phyloP scores from a whole-genome alignment of 805 yeast genomes.

The Candida tammaniensis region DNA sequence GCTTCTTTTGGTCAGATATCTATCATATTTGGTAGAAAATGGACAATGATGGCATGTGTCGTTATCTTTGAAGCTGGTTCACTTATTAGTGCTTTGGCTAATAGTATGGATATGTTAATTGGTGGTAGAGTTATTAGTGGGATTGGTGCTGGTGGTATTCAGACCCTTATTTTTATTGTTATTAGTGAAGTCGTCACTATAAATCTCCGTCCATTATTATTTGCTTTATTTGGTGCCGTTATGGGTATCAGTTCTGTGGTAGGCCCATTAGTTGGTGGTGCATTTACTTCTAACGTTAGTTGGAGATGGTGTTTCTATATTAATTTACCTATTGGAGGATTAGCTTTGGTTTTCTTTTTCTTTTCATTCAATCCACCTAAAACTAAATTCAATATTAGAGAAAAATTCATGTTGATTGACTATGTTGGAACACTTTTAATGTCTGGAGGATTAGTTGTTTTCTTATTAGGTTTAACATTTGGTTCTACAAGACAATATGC shows the following conservation, averaged over 20 bases:
- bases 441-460: slow-evolving; percentile 39
- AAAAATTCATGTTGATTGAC: slow-evolving; percentile 44
- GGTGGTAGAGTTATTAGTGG: slow-evolving; percentile 40
- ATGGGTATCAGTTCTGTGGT: slow-evolving; percentile 48
- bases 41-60: slow-evolving; percentile 15
- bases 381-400: slow-evolving; percentile 31
- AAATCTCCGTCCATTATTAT: slow-evolving; percentile 30
- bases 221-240: slow-evolving; percentile 34
- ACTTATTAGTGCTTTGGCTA: slow-evolving; percentile 35
- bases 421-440: slow-evolving; percentile 44
- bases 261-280: slow-evolving; percentile 69
- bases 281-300: slow-evolving; percentile 50
- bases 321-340: slow-evolving; percentile 63
- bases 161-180: slow-evolving; percentile 25
- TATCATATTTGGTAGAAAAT: slow-evolving; percentile 35
- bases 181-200: slow-evolving; percentile 32
- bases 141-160: slow-evolving; percentile 36
- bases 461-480: slow-evolving; percentile 48
- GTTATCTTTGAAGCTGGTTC: slow-evolving; percentile 22
- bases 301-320: slow-evolving; percentile 79
- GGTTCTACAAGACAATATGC: slow-evolving; percentile 44
- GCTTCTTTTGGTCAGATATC: slow-evolving; percentile 36
- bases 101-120: slow-evolving; percentile 32
- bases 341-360: slow-evolving; percentile 35
- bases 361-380: slow-evolving; percentile 46